Evolutionary conservation across 768 basidiomycete species (phyloP).

Genomic region (Gloeostereum incarnatum): DNA sequence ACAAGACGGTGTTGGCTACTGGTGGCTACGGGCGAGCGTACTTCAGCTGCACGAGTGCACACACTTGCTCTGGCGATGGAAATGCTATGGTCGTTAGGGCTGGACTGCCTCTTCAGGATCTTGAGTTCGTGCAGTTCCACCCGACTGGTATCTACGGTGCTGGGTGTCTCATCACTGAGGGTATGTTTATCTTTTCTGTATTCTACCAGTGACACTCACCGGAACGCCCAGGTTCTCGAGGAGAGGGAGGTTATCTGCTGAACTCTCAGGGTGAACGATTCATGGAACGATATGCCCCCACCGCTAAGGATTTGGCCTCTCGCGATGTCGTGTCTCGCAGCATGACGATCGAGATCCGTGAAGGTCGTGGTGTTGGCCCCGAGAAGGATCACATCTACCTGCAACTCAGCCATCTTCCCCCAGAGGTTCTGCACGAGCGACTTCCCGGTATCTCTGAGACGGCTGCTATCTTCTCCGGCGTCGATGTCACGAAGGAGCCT

Average conservation of each 20-base stretch:
- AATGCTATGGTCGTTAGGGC: conserved; percentile 98
- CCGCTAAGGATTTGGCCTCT: conserved; percentile 98
- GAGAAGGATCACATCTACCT: conserved; percentile 97
- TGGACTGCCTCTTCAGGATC: conserved; percentile 91
- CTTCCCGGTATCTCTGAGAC: conserved; percentile 99
- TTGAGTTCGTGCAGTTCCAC: conserved; percentile 99
- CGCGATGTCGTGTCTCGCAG: conserved; percentile 99
- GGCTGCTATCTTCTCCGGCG: conserved; percentile 96
- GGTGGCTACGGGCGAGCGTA: conserved; percentile 97
- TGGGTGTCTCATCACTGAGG: conserved; percentile 98
- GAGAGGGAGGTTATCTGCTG: conserved; percentile 96
- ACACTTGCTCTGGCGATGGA: conserved; percentile 98
- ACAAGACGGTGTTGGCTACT: conserved; percentile 97
- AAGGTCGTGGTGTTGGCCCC: conserved; percentile 97
- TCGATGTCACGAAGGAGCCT: conserved; percentile 99
- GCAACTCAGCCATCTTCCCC: conserved; percentile 94
- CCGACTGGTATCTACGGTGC: conserved; percentile 99
- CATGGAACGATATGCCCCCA: conserved; percentile 99
- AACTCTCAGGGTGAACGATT: conserved; percentile 99
- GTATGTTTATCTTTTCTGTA: conserved; percentile 26
- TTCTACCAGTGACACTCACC: conserved; percentile 1
- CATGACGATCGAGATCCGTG: conserved; percentile 98
- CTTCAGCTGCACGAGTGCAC: conserved; percentile 98
- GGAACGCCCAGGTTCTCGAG: conserved; percentile 71
- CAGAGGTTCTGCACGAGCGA: conserved; percentile 92